Base-by-base conservation (phyloP, 768 basidiomycete species). In the Suillus discolor region DNA sequence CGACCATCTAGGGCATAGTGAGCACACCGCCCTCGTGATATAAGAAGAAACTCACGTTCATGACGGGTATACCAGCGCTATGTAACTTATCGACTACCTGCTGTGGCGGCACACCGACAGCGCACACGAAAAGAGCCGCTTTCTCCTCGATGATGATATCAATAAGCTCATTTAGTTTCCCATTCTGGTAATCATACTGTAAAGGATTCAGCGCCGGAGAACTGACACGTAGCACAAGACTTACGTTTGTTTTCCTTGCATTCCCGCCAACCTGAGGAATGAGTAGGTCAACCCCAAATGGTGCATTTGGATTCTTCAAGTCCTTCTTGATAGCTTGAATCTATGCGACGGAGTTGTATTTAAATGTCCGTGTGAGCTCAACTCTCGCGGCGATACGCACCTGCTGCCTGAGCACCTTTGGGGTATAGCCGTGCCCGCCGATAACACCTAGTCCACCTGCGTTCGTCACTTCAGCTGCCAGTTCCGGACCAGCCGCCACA, bases 71-170 rank as follows among this genome's bases (percentile, higher is more conserved):
- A 16, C 92, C 90, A 15, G 92, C 92, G 70, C 86, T 79, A 79
- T 97, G 96, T 49, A 97, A 82, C 69, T 81, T 86, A 38, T 96
- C 92, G 42, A 97, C 92, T 39, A 84, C 89, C 68, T 87, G 83
- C 71, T 85, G 85, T 4, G 96, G 92, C 1, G 96, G 96, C 6
- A 97, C 87, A 69, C 94, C 94, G 53, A 96, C 85, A 38, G 94
- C 95, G 68, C 89, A 97, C 64, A 98, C 96, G 75, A 98, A 98
- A 13, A 98, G 87, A 34, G 85, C 79, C 0, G 93, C 80, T 74
- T 92, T 93, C 79, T 97, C 94, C 65, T 96, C 92, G 73, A 97
- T 94, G 74, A 98, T 96, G 41, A 97, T 91, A 68, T 94, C 86
- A 64, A 97, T 86, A 38, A 97, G 85, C 31, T 93, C 91, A 23